Conservation (phyloP, 768 basidiomycete genomes). For the Cyathus striatus region DNA sequence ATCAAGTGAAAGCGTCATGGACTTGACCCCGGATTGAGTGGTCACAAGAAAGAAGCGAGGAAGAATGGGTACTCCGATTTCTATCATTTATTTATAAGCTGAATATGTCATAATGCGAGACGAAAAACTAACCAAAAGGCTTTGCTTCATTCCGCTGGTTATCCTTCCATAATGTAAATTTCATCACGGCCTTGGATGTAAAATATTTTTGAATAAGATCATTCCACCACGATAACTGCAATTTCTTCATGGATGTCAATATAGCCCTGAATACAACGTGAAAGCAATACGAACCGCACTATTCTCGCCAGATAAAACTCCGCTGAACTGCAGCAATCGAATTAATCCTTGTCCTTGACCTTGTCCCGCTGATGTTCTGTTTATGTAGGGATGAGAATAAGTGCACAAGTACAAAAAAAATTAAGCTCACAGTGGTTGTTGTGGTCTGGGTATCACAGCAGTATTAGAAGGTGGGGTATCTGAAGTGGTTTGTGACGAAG, state of each 20-base stretch:
- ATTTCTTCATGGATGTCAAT: slow-evolving; percentile 36
- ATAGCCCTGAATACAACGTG: background rate
- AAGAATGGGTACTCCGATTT: slow-evolving; percentile 74
- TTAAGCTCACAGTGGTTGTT: slow-evolving; percentile 3
- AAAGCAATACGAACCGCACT: slow-evolving; percentile 32
- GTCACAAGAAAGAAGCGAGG: slow-evolving; percentile 85
- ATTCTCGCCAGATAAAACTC: slow-evolving; percentile 51
- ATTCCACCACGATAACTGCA: slow-evolving; percentile 64
- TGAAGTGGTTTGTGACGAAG: slow-evolving; percentile 17
- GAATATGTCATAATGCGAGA: background rate
- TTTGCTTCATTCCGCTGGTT: slow-evolving; percentile 76
- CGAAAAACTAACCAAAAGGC: slow-evolving; percentile 61
- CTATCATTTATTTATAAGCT: slow-evolving; percentile 27
- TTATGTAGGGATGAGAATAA: slow-evolving; percentile 1
- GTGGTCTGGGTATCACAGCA: slow-evolving; percentile 8
- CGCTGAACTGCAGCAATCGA: slow-evolving; percentile 68
- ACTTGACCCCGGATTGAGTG: slow-evolving; percentile 78
- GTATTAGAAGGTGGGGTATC: slow-evolving; percentile 13
- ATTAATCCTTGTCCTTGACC: slow-evolving; percentile 60
- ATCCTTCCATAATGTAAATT: slow-evolving; percentile 85
- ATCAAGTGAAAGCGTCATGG: slow-evolving; percentile 76
- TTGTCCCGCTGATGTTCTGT: slow-evolving; percentile 21
- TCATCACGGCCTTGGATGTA: slow-evolving; percentile 64
- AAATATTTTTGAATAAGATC: slow-evolving; percentile 66
- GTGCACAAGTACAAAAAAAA: slow-evolving; percentile 5